These are phyloP conservation scores for Potentilla sterilis DNA, from an alignment of 306 rosid genomes.

Conservation along the genomic window DNA sequence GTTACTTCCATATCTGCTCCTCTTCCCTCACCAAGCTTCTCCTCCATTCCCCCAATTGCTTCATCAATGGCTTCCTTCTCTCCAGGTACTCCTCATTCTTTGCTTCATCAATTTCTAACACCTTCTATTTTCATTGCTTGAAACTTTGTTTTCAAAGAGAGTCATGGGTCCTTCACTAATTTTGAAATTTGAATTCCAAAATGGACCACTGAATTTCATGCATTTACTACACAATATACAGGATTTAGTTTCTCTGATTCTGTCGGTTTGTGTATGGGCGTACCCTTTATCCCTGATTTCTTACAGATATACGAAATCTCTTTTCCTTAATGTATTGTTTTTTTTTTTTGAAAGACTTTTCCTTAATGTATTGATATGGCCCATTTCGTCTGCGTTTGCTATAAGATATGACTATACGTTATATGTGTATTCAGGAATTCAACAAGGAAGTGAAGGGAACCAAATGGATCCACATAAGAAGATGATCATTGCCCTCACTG, in stretches of 20 bases:
- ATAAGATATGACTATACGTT: slow-evolving; percentile 11
- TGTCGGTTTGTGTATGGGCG: not conserved
- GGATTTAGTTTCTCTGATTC: slow-evolving; percentile 4
- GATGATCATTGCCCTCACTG: slow-evolving; percentile 45
- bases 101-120: not conserved
- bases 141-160: slow-evolving; percentile 18
- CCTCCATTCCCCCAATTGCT: slow-evolving; percentile 43
- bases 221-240: slow-evolving; percentile 31
- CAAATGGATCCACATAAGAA: slow-evolving; percentile 52
- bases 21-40: slow-evolving; percentile 37
- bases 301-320: slow-evolving; percentile 1
- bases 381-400: slow-evolving; percentile 15
- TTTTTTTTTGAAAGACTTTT: not conserved
- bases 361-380: slow-evolving; percentile 9
- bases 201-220: not conserved
- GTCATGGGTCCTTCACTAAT: slow-evolving; percentile 22
- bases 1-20: slow-evolving; percentile 30
- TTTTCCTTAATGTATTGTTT: slow-evolving; percentile 11
- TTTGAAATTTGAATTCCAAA: slow-evolving; percentile 44
- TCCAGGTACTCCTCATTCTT: slow-evolving; percentile 46
- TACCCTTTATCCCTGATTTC: not conserved
- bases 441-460: slow-evolving; percentile 36
- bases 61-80: slow-evolving; percentile 57
- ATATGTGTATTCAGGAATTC: slow-evolving; percentile 40
- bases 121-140: slow-evolving; percentile 11